Percentiles rank a stretch among this genome's conserved stretches.
These are phyloP conservation scores for Drosera capensis DNA, from an alignment of 148 eudicot genomes.

Conservation along the genomic window DNA sequence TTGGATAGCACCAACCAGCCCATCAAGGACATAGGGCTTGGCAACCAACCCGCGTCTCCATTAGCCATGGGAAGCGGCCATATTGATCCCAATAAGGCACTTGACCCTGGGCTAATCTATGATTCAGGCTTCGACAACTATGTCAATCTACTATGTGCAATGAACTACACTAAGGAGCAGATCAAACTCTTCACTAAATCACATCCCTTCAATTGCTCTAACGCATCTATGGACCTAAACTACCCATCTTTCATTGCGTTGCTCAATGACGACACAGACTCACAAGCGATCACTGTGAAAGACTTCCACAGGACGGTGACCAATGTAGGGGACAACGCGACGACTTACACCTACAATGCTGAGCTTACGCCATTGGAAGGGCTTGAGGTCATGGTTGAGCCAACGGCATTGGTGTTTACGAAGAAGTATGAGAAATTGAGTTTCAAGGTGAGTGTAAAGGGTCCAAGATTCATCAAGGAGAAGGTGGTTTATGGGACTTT, in stretches of 20 bases:
- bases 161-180: constrained; percentile 15
- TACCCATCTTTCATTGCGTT: constrained; percentile 25
- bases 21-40: constrained; percentile 13
- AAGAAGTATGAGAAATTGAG: constrained; percentile 14
- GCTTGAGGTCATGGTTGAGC: constrained; percentile 9
- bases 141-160: constrained; percentile 18
- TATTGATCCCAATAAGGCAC: constrained; percentile 22
- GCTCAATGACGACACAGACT: constrained; percentile 4
- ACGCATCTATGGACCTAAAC: constrained; percentile 19
- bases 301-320: constrained; percentile 20
- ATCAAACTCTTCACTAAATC: constrained; percentile 10
- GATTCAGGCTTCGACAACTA: constrained; percentile 18
- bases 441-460: constrained; percentile 12
- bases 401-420: constrained; percentile 15
- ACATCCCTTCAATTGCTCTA: constrained; percentile 9
- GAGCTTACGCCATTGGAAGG: constrained; percentile 8
- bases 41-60: constrained; percentile 12
- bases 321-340: constrained; percentile 6
- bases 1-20: constrained; percentile 15
- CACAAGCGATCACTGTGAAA: constrained; percentile 5
- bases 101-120: constrained; percentile 30
- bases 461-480: too few relatives aligned
- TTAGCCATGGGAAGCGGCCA: constrained; percentile 31
- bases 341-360: constrained; percentile 19
- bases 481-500: too few relatives aligned